Percentiles rank a stretch among this genome's conserved stretches.
Conservation (phyloP, 2,329 filamentous ascomycete genomes). For the Drechslerella dactyloides region DNA sequence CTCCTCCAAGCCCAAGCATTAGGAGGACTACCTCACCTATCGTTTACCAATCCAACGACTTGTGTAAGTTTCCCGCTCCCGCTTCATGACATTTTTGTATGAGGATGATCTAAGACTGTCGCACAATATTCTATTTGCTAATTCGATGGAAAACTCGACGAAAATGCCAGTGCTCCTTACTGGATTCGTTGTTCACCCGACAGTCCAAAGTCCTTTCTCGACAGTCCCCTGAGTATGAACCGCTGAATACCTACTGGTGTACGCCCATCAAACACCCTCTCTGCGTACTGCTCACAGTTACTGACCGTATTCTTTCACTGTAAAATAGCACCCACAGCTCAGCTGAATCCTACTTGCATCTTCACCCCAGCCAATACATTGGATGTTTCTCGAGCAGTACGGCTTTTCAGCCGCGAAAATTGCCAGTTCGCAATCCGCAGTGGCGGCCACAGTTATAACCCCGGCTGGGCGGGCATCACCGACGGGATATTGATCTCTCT, state of each 20-base stretch:
- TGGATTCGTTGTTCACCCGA: neutral
- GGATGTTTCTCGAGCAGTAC: neutral
- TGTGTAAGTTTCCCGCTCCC: neutral
- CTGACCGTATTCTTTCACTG: neutral
- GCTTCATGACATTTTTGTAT: neutral
- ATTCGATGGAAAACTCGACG: neutral
- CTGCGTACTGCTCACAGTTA: neutral
- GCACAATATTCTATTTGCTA: neutral
- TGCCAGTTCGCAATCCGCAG: constrained; percentile 64
- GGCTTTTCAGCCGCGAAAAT: neutral
- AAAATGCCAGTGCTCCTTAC: constrained; percentile 1
- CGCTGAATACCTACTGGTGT: constrained; percentile 1
- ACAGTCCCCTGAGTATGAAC: neutral
- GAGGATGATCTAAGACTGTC: neutral
- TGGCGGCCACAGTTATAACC: constrained; percentile 63
- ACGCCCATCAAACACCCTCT: neutral
- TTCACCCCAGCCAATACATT: neutral
- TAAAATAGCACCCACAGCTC: neutral
- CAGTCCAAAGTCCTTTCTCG: constrained; percentile 1
- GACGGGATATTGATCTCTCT: constrained; percentile 63
- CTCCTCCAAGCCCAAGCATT: neutral
- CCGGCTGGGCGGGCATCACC: constrained; percentile 64
- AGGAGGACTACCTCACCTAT: no score
- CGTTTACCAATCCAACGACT: neutral
- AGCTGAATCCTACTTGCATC: constrained; percentile 1